A percentile compares a stretch with the other conserved stretches of the same genome.
phyloP scores from a whole-genome alignment of 768 basidiomycete species.

The Panaeolus papilionaceus region DNA sequence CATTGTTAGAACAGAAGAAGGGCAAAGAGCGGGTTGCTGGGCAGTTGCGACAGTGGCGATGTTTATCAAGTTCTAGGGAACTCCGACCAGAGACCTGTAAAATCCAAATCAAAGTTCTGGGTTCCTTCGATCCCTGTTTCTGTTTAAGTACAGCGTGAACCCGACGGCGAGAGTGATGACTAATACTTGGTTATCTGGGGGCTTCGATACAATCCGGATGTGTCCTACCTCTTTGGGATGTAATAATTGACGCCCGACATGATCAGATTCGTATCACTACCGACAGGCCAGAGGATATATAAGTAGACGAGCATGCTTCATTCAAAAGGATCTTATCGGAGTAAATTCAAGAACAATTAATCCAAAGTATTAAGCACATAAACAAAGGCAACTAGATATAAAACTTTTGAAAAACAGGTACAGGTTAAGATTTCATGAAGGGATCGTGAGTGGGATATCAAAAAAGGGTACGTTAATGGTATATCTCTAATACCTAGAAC shows the following conservation, averaged over 20 bases:
- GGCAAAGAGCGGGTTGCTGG: no score
- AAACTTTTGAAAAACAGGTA: slow-evolving; percentile 3
- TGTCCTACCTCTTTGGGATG: not conserved
- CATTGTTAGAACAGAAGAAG: not conserved
- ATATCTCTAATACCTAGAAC: not conserved
- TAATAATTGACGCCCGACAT: not conserved
- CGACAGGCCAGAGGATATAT: no score
- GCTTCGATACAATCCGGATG: not conserved
- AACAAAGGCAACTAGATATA: not conserved
- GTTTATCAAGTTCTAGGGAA: not conserved
- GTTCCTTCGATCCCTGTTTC: no score
- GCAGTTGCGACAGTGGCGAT: no score
- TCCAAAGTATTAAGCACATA: not conserved
- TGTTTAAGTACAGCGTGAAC: no score
- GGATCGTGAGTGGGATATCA: not conserved
- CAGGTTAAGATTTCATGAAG: not conserved
- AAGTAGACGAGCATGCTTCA: no score
- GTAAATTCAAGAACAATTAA: not conserved
- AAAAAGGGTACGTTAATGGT: not conserved
- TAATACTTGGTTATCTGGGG: not conserved
- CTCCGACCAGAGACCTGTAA: not conserved
- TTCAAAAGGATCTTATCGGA: no score
- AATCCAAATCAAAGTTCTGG: no score
- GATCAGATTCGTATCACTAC: not conserved
- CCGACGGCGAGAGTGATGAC: not conserved